Percentiles rank a stretch among this genome's conserved stretches.
Evolutionary conservation across 495 filamentous ascomycete genomes (phyloP).

Genomic region (Zalerion maritima): DNA sequence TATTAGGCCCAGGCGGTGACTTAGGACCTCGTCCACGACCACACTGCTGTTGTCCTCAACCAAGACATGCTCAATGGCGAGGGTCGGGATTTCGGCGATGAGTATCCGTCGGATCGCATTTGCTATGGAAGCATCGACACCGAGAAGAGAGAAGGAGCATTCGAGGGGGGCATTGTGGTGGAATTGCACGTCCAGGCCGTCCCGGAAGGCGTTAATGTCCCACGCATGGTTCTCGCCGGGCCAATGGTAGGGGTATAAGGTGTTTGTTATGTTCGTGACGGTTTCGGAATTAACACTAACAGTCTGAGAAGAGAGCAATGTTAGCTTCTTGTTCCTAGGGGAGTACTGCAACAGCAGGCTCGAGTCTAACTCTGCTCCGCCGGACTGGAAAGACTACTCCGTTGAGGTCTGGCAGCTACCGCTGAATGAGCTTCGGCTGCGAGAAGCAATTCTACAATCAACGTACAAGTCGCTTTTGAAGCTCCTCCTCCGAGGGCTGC

Average conservation of each 20-base stretch:
- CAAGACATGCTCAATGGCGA: conserved; percentile 87
- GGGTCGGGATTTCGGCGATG: conserved; percentile 82
- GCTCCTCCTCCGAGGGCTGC: too few species aligned
- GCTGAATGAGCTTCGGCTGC: too few species aligned
- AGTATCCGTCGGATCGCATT: conserved; percentile 98
- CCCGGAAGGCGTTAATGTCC: conserved; percentile 59
- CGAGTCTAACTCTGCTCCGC: conserved; percentile 1
- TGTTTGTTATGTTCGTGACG: conserved; percentile 73
- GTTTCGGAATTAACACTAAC: conserved; percentile 79
- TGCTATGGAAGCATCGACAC: conserved; percentile 80
- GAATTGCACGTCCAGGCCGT: conserved; percentile 59
- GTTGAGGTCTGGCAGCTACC: too few species aligned
- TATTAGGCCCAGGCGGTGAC: conserved; percentile 76
- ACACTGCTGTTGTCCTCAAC: conserved; percentile 91
- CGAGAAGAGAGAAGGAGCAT: conserved; percentile 77
- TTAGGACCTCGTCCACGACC: conserved; percentile 92
- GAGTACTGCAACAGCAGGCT: too few species aligned
- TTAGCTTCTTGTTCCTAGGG: too few species aligned
- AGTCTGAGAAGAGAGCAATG: conserved; percentile 39
- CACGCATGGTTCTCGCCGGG: conserved; percentile 83
- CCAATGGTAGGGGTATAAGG: conserved; percentile 81
- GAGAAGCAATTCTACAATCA: too few species aligned
- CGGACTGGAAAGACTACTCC: conserved; percentile 20
- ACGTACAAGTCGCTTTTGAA: too few species aligned
- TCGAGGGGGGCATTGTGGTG: conserved; percentile 64